phyloP scores from a whole-genome alignment of 129 eudicot genomes.

The Flaveria sonorensis region DNA sequence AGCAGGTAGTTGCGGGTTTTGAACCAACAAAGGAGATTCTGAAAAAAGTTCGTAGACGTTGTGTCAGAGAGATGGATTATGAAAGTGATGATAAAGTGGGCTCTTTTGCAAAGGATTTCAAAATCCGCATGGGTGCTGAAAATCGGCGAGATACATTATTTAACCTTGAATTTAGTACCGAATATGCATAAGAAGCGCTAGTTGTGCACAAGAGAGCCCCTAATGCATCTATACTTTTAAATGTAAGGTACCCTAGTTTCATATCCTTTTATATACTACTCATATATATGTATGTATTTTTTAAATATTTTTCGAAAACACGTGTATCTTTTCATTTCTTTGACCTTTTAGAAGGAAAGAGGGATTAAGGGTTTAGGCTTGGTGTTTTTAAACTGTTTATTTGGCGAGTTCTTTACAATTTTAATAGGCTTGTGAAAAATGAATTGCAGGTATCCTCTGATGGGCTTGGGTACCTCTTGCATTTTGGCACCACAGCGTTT shows the following conservation, averaged over 20 bases:
- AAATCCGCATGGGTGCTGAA: conserved; percentile 70
- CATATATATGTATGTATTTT: not conserved
- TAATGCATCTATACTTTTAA: not conserved
- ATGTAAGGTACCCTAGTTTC: conserved; percentile 27
- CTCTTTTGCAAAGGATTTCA: conserved; percentile 48
- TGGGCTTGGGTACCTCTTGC: conserved; percentile 29
- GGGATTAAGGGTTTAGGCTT: too few relatives aligned
- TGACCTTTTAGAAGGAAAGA: not conserved
- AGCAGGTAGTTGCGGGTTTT: conserved; percentile 69
- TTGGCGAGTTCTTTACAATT: not conserved
- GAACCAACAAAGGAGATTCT: conserved; percentile 72
- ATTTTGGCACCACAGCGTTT: conserved; percentile 10
- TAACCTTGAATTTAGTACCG: conserved; percentile 55
- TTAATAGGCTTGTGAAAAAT: conserved; percentile 15
- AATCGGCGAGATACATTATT: conserved; percentile 64
- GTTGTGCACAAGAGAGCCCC: conserved; percentile 18
- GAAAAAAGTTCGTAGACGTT: conserved; percentile 74
- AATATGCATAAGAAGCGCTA: conserved; percentile 43
- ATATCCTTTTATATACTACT: not conserved
- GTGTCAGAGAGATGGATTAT: conserved; percentile 73
- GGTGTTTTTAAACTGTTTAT: not conserved
- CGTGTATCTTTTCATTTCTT: not conserved
- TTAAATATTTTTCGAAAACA: not conserved
- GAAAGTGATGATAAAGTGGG: conserved; percentile 53
- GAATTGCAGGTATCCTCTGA: conserved; percentile 33